A percentile compares a stretch with the other conserved stretches of the same genome.
Conservation (phyloP, 352 stramenopile species). For the Phytophthora fragariaefolia region DNA sequence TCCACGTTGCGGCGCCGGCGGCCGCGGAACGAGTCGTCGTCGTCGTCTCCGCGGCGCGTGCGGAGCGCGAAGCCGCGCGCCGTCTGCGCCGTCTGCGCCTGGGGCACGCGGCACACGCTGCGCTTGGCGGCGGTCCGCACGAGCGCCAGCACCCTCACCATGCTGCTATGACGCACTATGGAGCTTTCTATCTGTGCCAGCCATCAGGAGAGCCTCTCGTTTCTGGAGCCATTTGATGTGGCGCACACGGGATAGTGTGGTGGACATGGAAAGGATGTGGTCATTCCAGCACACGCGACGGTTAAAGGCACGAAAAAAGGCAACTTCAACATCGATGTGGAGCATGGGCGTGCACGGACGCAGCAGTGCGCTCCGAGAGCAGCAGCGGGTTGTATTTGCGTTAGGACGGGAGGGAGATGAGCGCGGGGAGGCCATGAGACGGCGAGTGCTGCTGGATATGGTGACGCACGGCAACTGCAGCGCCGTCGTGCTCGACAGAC, state of each 20-base stretch:
- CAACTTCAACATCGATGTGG: conserved; percentile 58
- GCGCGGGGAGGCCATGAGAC: conserved; percentile 15
- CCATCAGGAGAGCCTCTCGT: conserved; percentile 32
- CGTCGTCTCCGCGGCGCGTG: conserved; percentile 22
- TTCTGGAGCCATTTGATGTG: conserved; percentile 19
- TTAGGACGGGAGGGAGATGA: conserved; percentile 27
- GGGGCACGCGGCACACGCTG: conserved; percentile 6
- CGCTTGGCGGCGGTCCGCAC: conserved; percentile 54
- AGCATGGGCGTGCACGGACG: conserved; percentile 47
- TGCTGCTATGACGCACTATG: conserved; percentile 12
- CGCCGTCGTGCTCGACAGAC: conserved; percentile 37
- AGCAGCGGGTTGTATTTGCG: conserved; percentile 64
- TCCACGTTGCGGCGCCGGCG: conserved; percentile 27
- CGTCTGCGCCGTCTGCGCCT: conserved; percentile 12
- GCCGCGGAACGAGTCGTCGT: conserved; percentile 38
- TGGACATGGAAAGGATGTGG: conserved; percentile 1
- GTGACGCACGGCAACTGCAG: conserved; percentile 46
- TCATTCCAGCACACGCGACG: conserved; percentile 9
- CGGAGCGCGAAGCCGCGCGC: conserved; percentile 29
- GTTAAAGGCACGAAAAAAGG: conserved; percentile 13
- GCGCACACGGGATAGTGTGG: background rate
- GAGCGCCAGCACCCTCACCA: conserved; percentile 48
- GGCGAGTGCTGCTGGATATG: conserved; percentile 33
- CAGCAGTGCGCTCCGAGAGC: conserved; percentile 40
- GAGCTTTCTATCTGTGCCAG: conserved; percentile 31